Evolutionary conservation across 768 basidiomycete species (phyloP), one percentile per base, ranked within the genome.

Genomic region (Lactarius vividus): DNA sequence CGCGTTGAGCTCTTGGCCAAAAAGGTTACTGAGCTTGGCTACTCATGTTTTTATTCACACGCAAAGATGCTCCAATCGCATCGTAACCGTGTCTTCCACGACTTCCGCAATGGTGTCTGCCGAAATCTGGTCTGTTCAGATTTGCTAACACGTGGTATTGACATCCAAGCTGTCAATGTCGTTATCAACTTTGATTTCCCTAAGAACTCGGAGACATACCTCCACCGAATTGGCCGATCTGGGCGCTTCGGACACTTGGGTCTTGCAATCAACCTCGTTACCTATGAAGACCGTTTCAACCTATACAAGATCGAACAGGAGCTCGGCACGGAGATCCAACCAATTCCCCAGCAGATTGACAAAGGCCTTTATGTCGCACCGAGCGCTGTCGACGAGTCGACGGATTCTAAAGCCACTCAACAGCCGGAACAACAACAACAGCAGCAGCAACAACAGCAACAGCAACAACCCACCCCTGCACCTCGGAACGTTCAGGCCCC

Each of bases 131-230:
- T 99, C 75, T 99, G 96, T 81, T 89, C 88, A 60, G 96, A 99
- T 79, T 87, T 99, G 69, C 88, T 99, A 74, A 99, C 96, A 28
- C 92, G 96, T 71, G 96, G 96, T 79, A 99, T 99, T 77, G 96
- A 99, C 78, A 99, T 99, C 75, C 97, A 98, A 80, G 97, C 96
- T 65, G 96, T 99, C 68, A 99, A 99, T 79, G 97, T 98, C 76
- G 96, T 99, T 74, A 98, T 99, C 84, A 98, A 98, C 80, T 99
- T 99, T 74, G 96, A 99, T 77, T 97, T 98, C 79, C 96, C 96
- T 67, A 97, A 98, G 84, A 98, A 96, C 76, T 92, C 94, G 67
- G 97, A 99, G 78, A 98, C 96, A 3, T 99, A 99, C 78, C 88
- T 99, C 26, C 96, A 99, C 77, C 91, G 96, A 70, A 98, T 98